Evolutionary conservation across 2,329 filamentous ascomycete genomes (phyloP).

Genomic region (Aspergillus glaucus): DNA sequence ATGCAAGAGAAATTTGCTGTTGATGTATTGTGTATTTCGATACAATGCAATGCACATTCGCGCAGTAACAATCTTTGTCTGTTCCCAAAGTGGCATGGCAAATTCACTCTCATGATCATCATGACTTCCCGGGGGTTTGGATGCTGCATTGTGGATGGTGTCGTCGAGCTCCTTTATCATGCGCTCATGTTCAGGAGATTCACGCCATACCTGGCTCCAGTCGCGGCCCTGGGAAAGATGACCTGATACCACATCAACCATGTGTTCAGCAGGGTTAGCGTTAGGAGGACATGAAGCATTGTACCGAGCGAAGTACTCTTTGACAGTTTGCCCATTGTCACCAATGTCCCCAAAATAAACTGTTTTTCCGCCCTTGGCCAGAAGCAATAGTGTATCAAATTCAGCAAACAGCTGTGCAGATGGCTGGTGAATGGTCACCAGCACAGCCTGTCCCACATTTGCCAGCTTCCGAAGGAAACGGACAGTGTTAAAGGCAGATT

Average conservation of each 20-base stretch:
- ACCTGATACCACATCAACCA: conserved; percentile 47
- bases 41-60: conserved; percentile 42
- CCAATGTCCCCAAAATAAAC: conserved; percentile 66
- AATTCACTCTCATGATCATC: conserved; percentile 49
- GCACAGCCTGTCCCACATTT: conserved; percentile 58
- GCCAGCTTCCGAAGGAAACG: conserved; percentile 61
- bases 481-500: conserved; percentile 60
- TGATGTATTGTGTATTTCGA: conserved; percentile 62
- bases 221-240: conserved; percentile 48
- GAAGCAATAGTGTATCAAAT: conserved; percentile 63
- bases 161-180: conserved; percentile 58
- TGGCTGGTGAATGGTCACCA: conserved; percentile 67
- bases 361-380: conserved; percentile 61
- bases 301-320: conserved; percentile 60
- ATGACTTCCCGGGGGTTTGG: conserved; percentile 38
- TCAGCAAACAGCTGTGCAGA: conserved; percentile 60
- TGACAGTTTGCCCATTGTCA: conserved; percentile 56
- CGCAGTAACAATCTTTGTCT: conserved; percentile 56
- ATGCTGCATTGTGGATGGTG: conserved; percentile 27
- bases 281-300: conserved; percentile 58
- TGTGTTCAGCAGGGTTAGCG: conserved; percentile 57
- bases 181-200: conserved; percentile 58
- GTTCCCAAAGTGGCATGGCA: conserved; percentile 56
- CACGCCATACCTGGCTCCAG: conserved; percentile 67
- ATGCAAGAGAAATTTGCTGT: conserved; percentile 56